Evolutionary conservation across 164 flowering plant species (phyloP), one percentile per base, ranked within the genome.

Genomic region (Euptelea pleiosperma): DNA sequence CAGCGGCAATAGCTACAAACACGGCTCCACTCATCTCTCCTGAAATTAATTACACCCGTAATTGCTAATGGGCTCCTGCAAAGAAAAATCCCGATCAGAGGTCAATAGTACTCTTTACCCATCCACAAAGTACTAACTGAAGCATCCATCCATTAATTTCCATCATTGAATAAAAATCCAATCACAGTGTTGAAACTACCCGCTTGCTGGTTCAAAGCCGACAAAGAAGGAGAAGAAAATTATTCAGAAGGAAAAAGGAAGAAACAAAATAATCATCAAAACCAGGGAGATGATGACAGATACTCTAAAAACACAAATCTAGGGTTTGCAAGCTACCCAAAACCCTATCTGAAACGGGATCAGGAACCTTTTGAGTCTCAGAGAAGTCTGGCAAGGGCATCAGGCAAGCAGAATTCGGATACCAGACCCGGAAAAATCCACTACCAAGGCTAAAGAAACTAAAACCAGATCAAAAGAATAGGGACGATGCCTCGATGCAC

Each of bases 1-100:
- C 77, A 40, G 99, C 99, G 59, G 82, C 86, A 66, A 89, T 57
- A 25, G 99, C 99, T 1, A 84, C 91, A 57, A 86, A 57, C 60
- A 79, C 93, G 28, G 95, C 89, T 49, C 93, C 96, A 2, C 79
- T 78, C 96, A 86, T 89, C 53, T 66, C 80, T 48, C 37, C 40
- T 44, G 21, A 22, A 43, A 34, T 52, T 31, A 9, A 33, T 22
- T 29, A 29, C n/a, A 55, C 16, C 26, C 51, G 24, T 41, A 53
- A 19, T 37, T n/a, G n/a, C n/a, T n/a, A n/a, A n/a, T n/a, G n/a
- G n/a, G n/a, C n/a, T n/a, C n/a, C n/a, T n/a, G n/a, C n/a, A 10
- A 14, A 46, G 25, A 24, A 2, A 4, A 24, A 11, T 24, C 30
- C 30, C 22, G 31, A 46, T 46, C 50, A 46, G 50, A 46, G 26